Conservation (phyloP, 148 eudicot genomes). For the Spergularia marina region DNA sequence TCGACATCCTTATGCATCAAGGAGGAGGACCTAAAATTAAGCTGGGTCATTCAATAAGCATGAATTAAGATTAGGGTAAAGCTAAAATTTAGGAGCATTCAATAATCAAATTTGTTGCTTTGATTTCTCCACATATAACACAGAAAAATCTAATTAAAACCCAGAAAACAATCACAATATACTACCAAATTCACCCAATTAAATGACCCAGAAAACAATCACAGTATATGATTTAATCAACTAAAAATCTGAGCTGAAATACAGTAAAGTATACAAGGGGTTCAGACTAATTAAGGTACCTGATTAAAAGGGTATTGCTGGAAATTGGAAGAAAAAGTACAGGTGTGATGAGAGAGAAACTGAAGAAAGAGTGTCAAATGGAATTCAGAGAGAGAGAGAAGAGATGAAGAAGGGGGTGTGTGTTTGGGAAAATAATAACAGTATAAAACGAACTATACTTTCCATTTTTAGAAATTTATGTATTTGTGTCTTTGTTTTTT, state of each 20-base stretch:
- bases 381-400: background rate
- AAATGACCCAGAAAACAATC: background rate
- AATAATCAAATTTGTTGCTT: background rate
- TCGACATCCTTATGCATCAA: background rate
- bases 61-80: background rate
- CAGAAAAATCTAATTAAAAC: background rate
- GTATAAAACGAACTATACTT: constrained; percentile 16
- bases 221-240: background rate
- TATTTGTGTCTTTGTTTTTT: background rate
- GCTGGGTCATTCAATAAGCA: background rate
- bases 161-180: no score
- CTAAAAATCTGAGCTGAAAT: constrained; percentile 1
- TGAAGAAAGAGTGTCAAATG: background rate
- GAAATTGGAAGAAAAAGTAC: constrained; percentile 1
- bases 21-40: background rate
- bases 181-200: no score
- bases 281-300: background rate
- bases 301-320: constrained; percentile 10
- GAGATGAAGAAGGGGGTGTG: no score
- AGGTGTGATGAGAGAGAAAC: constrained; percentile 5
- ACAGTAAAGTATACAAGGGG: background rate
- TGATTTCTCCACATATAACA: background rate
- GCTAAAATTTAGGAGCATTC: background rate
- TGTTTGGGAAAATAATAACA: background rate
- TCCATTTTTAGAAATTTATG: constrained; percentile 6